Percentiles rank a stretch among this genome's conserved stretches.
Conservation (phyloP, 305 asterid species). For the Fraxinus sp. region DNA sequence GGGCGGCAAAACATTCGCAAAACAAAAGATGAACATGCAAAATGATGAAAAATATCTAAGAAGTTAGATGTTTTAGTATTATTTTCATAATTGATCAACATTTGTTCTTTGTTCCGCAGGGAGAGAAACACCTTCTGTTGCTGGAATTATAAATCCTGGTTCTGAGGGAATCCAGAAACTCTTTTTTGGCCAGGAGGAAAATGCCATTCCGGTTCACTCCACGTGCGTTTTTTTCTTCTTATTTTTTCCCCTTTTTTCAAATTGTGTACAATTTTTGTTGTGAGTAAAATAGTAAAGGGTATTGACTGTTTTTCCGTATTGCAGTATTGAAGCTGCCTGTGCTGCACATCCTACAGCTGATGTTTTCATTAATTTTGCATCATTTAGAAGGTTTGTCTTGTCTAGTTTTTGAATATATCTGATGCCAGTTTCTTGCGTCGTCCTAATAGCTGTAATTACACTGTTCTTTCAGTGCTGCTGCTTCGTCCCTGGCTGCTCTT, state of each 20-base stretch:
- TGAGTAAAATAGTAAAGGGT: slow-evolving; percentile 13
- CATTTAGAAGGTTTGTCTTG: slow-evolving; percentile 76
- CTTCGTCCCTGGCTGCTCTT: slow-evolving; percentile 93
- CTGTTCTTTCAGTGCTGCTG: slow-evolving; percentile 81
- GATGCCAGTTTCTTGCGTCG: slow-evolving; percentile 11
- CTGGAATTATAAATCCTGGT: slow-evolving; percentile 97
- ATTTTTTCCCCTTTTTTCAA: neutral
- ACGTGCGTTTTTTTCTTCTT: slow-evolving; percentile 40
- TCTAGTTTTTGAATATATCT: neutral
- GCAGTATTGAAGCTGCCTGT: slow-evolving; percentile 89
- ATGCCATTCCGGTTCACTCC: slow-evolving; percentile 78
- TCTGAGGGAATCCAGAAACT: slow-evolving; percentile 98
- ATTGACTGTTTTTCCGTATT: slow-evolving; percentile 10
- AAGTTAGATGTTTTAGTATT: neutral
- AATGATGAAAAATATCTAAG: too few species aligned
- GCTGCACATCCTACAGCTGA: slow-evolving; percentile 97
- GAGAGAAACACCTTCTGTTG: slow-evolving; percentile 92
- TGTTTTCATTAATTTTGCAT: slow-evolving; percentile 97
- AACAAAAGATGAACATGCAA: too few species aligned
- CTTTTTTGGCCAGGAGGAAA: slow-evolving; percentile 93
- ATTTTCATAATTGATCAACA: neutral
- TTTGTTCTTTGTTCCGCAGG: slow-evolving; percentile 38
- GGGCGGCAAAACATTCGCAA: too few species aligned
- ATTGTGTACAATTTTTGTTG: neutral
- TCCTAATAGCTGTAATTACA: slow-evolving; percentile 27